Percentiles rank a stretch among this genome's conserved stretches.
Evolutionary conservation across 768 basidiomycete species (phyloP).

Genomic region (Rhodotorula kratochvilovae): DNA sequence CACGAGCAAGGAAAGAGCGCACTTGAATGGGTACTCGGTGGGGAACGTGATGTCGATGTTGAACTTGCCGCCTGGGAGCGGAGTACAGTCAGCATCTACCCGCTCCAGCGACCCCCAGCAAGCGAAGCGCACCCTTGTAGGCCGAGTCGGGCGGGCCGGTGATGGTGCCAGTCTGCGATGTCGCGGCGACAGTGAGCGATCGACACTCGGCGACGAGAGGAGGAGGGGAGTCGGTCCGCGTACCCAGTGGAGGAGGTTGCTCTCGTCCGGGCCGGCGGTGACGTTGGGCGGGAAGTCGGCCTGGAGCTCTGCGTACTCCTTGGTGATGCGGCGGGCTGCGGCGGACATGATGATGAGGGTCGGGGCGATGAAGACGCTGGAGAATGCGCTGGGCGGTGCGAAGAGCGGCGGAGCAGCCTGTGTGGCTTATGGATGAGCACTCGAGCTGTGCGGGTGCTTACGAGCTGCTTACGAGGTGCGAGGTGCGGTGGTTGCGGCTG

Average conservation of each 20-base stretch:
- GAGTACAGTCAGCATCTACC: no score
- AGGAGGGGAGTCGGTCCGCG: constrained; percentile 1
- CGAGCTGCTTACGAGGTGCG: no score
- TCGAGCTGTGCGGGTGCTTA: no score
- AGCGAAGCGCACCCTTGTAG: constrained; percentile 17
- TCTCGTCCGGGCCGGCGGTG: constrained; percentile 24
- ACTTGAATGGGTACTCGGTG: constrained; percentile 40
- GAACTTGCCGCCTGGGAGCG: constrained; percentile 29
- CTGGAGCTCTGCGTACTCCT: constrained; percentile 37
- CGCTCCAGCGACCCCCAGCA: no score
- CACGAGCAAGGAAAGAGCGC: background rate
- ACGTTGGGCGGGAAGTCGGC: constrained; percentile 26
- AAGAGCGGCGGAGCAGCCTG: no score
- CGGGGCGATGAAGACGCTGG: no score
- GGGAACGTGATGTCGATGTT: constrained; percentile 34
- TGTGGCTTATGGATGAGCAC: no score
- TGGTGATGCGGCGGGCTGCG: constrained; percentile 28
- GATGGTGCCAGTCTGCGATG: constrained; percentile 28
- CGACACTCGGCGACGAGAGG: background rate
- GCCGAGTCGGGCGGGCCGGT: constrained; percentile 34
- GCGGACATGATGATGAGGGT: constrained; percentile 1
- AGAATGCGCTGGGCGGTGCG: no score
- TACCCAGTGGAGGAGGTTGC: constrained; percentile 38
- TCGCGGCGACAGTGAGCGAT: background rate
- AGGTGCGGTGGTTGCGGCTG: no score